Percentiles rank a stretch among this genome's conserved stretches.
phyloP scores from a whole-genome alignment of 2,329 filamentous ascomycete genomes.

The Colletotrichum brevisporum region DNA sequence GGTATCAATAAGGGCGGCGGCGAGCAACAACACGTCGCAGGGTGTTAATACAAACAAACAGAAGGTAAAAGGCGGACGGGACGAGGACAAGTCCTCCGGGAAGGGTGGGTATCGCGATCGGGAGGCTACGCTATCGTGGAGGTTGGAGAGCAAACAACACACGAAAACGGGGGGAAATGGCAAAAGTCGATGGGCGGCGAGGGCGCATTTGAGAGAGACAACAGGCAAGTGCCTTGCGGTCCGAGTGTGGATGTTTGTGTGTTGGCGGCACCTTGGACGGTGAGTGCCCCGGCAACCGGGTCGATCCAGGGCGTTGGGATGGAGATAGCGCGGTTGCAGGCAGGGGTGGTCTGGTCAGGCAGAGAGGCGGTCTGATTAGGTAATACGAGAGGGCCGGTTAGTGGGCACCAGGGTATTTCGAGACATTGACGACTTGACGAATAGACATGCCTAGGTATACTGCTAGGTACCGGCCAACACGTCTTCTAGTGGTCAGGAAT shows the following conservation, averaged over 20 bases:
- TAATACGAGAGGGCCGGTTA: slow-evolving; percentile 13
- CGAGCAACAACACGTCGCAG: slow-evolving; percentile 9
- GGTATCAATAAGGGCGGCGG: slow-evolving; percentile 8
- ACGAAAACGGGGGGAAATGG: background rate
- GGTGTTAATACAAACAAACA: slow-evolving; percentile 32
- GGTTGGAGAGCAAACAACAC: background rate
- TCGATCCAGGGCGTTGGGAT: slow-evolving; percentile 38
- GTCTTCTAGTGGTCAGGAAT: no score
- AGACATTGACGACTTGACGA: no score
- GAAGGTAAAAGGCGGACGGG: slow-evolving; percentile 27
- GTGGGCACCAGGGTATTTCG: no score
- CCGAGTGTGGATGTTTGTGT: slow-evolving; percentile 35
- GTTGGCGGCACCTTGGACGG: slow-evolving; percentile 35
- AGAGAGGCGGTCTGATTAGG: slow-evolving; percentile 1
- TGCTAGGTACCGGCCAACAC: no score
- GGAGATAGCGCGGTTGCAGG: slow-evolving; percentile 28
- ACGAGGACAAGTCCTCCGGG: slow-evolving; percentile 38
- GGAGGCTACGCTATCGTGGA: slow-evolving; percentile 1
- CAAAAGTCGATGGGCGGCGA: slow-evolving; percentile 15
- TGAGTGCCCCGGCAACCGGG: slow-evolving; percentile 44
- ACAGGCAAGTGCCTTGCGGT: slow-evolving; percentile 12
- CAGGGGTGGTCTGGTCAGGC: background rate
- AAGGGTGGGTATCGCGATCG: slow-evolving; percentile 27
- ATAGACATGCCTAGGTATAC: no score
- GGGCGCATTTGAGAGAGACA: slow-evolving; percentile 32